Base-by-base conservation (phyloP, 192 early-diverging fungal species). In the Paraglomus brasilianum region DNA sequence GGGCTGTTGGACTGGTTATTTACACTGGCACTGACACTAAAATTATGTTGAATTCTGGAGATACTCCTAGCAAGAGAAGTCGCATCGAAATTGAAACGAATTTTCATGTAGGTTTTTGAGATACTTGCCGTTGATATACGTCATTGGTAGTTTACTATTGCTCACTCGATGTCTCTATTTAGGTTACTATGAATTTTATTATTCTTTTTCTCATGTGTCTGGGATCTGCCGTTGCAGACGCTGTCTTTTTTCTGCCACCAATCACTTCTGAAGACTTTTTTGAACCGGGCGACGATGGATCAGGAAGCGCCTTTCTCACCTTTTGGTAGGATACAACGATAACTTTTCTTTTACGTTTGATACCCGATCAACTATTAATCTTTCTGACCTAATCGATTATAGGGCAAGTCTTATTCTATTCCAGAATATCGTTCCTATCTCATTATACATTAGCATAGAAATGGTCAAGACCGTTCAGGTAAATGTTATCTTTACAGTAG, bases 351-450 rank as follows among this genome's bases (percentile, higher is more conserved):
- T 22, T 13, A 11, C 2, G 4, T 24, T n/a, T 60, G 21, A 36
- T 8, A 64, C 45, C 14, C 39, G 19, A 14, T 14, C 30, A 19
- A 5, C 22, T 21, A 13, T 40, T 19, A 40, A 52, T 66, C 22
- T 72, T 55, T 38, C 24, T 8, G 19, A 22, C n/a, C 11, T 38
- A 13, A 42, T 53, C 21, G 21, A 17, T n/a, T 66, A 9, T 70
- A 91, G 89, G 93, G 85, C 88, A 6, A 83, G 89, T 48, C 76
- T 98, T 46, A 93, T 97, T 76, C 78, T 93, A 51, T 95, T 92
- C 75, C 96, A 98, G 79, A 97, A 95, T 61, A 89, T 98, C 38
- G 92, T 98, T 9, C 96, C 96, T 0, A 95, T 98, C 66, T 95
- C 95, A 43, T 82, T 98, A 51, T 95, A 95, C 69, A 87, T 98